These are phyloP conservation scores for Hyphopichia burtonii DNA, from an alignment of 1,139 yeast species.

Conservation along the genomic window DNA sequence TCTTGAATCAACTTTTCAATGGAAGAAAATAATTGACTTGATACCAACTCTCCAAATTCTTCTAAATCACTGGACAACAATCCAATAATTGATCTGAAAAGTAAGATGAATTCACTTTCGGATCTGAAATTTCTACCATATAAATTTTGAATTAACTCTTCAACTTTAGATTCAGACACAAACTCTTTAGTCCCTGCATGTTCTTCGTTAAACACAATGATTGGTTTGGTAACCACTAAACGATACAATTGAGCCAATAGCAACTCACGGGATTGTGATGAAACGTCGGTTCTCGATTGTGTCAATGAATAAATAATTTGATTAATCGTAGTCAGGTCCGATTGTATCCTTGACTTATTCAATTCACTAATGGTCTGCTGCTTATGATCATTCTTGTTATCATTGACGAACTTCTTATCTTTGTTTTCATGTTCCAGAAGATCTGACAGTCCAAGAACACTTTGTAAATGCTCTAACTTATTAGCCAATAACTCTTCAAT, in stretches of 20 bases:
- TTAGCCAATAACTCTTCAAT: constrained; percentile 41
- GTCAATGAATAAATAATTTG: constrained; percentile 41
- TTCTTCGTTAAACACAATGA: constrained; percentile 38
- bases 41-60: constrained; percentile 48
- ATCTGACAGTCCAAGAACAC: constrained; percentile 13
- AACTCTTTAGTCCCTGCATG: constrained; percentile 29
- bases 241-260: constrained; percentile 52
- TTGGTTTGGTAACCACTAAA: constrained; percentile 44
- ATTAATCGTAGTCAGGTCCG: constrained; percentile 37
- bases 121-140: constrained; percentile 37
- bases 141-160: constrained; percentile 31
- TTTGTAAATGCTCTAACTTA: constrained; percentile 36
- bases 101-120: constrained; percentile 41
- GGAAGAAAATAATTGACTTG: constrained; percentile 36
- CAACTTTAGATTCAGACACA: constrained; percentile 38
- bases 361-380: constrained; percentile 33
- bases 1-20: constrained; percentile 35
- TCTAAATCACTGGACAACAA: constrained; percentile 50
- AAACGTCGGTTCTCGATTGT: constrained; percentile 43
- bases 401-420: constrained; percentile 10
- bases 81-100: constrained; percentile 43
- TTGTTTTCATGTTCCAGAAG: constrained; percentile 9
- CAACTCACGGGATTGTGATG: constrained; percentile 49
- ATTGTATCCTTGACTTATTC: constrained; percentile 36
- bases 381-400: constrained; percentile 20